phyloP scores from a whole-genome alignment of 805 yeast genomes.

The Teunomyces funiuensis region DNA sequence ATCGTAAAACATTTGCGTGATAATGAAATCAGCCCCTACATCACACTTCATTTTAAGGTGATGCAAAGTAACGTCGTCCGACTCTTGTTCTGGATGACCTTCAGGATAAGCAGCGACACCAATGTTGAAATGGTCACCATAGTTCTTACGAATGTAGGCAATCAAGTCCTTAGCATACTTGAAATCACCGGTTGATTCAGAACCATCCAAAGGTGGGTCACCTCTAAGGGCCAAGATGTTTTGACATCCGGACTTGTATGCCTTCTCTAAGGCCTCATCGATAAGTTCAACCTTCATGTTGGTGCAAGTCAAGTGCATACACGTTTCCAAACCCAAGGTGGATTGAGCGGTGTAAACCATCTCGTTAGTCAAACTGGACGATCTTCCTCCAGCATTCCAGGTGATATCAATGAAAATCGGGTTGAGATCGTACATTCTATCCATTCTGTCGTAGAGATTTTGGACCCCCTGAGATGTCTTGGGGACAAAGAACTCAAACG shows the following conservation, averaged over 20 bases:
- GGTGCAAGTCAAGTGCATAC: constrained; percentile 97
- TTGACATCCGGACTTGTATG: constrained; percentile 90
- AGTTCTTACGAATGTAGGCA: constrained; percentile 65
- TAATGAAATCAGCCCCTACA: constrained; percentile 89
- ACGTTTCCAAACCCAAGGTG: constrained; percentile 88
- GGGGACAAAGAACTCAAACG: constrained; percentile 96
- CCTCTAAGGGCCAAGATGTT: constrained; percentile 94
- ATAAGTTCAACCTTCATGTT: constrained; percentile 83
- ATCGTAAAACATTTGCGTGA: constrained; percentile 97
- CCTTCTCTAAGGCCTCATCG: constrained; percentile 81
- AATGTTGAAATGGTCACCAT: constrained; percentile 87
- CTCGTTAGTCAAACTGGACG: constrained; percentile 81
- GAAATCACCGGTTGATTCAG: constrained; percentile 81
- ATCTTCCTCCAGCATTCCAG: constrained; percentile 97
- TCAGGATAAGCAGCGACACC: constrained; percentile 99
- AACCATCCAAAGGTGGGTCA: constrained; percentile 82
- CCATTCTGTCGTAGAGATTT: constrained; percentile 94
- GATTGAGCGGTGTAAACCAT: constrained; percentile 89
- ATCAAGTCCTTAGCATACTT: constrained; percentile 86
- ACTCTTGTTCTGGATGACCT: constrained; percentile 86
- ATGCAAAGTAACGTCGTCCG: constrained; percentile 48
- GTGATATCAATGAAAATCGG: constrained; percentile 95
- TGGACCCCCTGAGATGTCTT: constrained; percentile 97
- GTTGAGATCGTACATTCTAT: constrained; percentile 88
- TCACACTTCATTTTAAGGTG: constrained; percentile 86